phyloP scores from a whole-genome alignment of 140 eudicot species.

The Anethum foeniculum region DNA sequence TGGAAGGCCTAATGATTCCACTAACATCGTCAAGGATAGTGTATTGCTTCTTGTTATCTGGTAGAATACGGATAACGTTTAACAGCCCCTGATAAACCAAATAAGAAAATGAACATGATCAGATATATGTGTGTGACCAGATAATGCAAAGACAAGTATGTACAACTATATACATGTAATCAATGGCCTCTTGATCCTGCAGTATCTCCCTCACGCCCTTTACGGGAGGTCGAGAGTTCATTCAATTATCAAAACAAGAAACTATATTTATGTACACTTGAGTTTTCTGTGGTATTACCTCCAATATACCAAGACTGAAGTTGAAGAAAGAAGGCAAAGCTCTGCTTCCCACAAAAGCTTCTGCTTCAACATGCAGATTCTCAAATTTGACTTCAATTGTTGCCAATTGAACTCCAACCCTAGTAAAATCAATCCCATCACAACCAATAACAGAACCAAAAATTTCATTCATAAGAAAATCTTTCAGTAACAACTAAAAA shows the following conservation, averaged over 20 bases:
- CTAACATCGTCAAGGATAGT: conserved; percentile 76
- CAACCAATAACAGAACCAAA: neutral
- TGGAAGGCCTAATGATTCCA: conserved; percentile 72
- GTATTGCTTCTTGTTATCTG: conserved; percentile 47
- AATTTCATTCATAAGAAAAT: neutral
- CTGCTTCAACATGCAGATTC: conserved; percentile 57
- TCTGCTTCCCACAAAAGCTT: conserved; percentile 60
- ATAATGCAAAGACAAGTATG: neutral
- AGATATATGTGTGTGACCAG: neutral
- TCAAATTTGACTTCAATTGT: conserved; percentile 66
- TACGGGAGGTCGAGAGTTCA: no score
- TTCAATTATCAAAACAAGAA: no score
- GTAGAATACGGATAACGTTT: conserved; percentile 38
- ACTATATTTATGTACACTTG: neutral
- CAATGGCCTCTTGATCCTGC: no score
- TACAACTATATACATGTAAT: neutral
- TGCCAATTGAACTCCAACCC: conserved; percentile 66
- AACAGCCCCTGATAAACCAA: conserved; percentile 31
- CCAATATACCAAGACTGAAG: conserved; percentile 33
- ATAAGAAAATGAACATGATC: neutral
- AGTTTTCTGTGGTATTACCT: conserved; percentile 30
- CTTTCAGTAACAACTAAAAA: neutral
- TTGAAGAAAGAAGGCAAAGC: conserved; percentile 67
- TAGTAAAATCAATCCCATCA: conserved; percentile 21
- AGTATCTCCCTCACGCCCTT: no score